A percentile compares a stretch with the other conserved stretches of the same genome.
Evolutionary conservation across 116 monocot species (phyloP).

Genomic region (Trichopus zeylanicus): DNA sequence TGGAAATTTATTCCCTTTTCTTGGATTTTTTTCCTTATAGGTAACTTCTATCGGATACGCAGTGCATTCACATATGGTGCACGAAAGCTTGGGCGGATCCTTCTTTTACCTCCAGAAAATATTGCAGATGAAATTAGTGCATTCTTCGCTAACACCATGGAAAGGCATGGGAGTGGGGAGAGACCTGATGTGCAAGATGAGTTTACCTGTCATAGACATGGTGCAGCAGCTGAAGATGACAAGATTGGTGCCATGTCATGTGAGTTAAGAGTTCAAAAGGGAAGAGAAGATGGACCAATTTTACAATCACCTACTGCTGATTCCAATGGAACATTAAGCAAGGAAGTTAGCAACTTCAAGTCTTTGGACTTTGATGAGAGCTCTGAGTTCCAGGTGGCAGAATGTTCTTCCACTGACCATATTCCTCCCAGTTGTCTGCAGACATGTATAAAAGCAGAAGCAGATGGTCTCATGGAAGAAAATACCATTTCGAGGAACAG

Average conservation of each 20-base stretch:
- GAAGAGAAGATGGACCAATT: background rate
- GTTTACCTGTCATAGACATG: background rate
- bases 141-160: slow-evolving; percentile 48
- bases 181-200: slow-evolving; percentile 37
- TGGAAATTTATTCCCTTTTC: background rate
- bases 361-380: slow-evolving; percentile 13
- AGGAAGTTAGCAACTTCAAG: slow-evolving; percentile 26
- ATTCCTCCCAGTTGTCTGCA: slow-evolving; percentile 1
- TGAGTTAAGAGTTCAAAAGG: background rate
- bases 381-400: background rate
- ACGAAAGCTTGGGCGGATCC: slow-evolving; percentile 46
- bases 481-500: slow-evolving; percentile 5
- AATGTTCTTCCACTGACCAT: background rate
- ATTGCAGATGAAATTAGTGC: slow-evolving; percentile 32
- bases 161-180: slow-evolving; percentile 45
- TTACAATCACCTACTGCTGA: background rate
- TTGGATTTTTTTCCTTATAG: slow-evolving; percentile 11
- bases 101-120: slow-evolving; percentile 20
- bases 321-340: slow-evolving; percentile 10
- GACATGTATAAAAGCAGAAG: background rate
- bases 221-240: slow-evolving; percentile 1
- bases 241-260: background rate
- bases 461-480: slow-evolving; percentile 7
- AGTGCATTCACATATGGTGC: slow-evolving; percentile 69
- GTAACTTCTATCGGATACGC: slow-evolving; percentile 59